phyloP scores from a whole-genome alignment of 768 basidiomycete genomes.

The Omphalotus guepiniiformis region DNA sequence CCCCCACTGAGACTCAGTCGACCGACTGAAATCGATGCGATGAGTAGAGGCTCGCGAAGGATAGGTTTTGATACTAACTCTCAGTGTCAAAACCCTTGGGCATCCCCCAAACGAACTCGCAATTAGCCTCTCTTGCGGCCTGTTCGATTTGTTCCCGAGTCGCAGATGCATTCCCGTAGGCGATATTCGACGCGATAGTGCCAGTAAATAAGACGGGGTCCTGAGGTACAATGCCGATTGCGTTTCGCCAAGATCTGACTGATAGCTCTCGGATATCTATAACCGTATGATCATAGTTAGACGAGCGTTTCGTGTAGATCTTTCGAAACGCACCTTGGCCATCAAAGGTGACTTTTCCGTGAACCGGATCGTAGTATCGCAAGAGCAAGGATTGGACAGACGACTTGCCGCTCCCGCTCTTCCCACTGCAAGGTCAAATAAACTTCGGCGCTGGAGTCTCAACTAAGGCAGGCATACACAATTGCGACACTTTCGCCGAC shows the following conservation, averaged over 20 bases:
- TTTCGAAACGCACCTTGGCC: conserved; percentile 68
- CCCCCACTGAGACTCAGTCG: conserved; percentile 72
- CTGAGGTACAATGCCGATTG: conserved; percentile 94
- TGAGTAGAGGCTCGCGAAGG: not conserved
- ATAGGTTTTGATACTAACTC: conserved; percentile 45
- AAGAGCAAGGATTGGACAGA: conserved; percentile 84
- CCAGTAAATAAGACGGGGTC: conserved; percentile 90
- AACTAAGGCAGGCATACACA: conserved; percentile 61
- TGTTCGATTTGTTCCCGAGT: conserved; percentile 82
- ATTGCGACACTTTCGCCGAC: conserved; percentile 88
- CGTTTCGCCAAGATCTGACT: conserved; percentile 78
- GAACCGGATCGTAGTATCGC: conserved; percentile 86
- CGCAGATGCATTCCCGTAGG: conserved; percentile 74
- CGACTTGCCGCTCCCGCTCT: conserved; percentile 92
- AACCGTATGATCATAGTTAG: no score
- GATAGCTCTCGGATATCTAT: conserved; percentile 86
- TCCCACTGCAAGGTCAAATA: conserved; percentile 50
- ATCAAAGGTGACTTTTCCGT: conserved; percentile 79
- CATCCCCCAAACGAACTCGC: conserved; percentile 94
- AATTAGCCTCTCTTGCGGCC: conserved; percentile 89
- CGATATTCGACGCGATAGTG: conserved; percentile 93
- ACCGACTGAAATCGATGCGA: conserved; percentile 42
- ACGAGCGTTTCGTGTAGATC: no score
- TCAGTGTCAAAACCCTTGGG: conserved; percentile 92
- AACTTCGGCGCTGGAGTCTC: conserved; percentile 1